These are phyloP conservation scores for Myriosclerotinia scirpicola DNA, from an alignment of 2,329 filamentous ascomycete genomes.

Conservation along the genomic window DNA sequence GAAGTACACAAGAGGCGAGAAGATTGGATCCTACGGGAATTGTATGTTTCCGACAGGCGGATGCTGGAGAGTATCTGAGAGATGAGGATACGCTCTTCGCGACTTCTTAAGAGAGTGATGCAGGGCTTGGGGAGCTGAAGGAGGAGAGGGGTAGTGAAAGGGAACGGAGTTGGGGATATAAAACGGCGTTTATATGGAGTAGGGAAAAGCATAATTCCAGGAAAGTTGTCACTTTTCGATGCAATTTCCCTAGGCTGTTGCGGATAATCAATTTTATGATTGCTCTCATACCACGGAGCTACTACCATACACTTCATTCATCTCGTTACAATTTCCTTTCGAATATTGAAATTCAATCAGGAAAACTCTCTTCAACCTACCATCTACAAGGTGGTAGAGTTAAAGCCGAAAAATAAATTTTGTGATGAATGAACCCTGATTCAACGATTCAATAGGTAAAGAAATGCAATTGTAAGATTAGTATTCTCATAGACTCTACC, in stretches of 20 bases:
- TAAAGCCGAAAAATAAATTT: no score
- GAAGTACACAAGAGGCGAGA: constrained; percentile 79
- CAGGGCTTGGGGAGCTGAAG: background rate
- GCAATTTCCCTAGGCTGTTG: background rate
- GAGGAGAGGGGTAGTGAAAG: background rate
- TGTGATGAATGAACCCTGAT: no score
- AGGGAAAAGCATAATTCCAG: constrained; percentile 11
- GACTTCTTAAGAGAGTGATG: constrained; percentile 37
- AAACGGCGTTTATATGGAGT: constrained; percentile 16
- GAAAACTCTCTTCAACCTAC: background rate
- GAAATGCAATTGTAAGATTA: no score
- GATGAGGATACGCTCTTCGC: constrained; percentile 71
- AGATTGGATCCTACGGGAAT: constrained; percentile 88
- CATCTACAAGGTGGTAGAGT: background rate
- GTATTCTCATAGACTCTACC: no score
- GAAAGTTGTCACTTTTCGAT: constrained; percentile 7
- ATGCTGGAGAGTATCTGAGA: constrained; percentile 91
- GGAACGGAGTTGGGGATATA: constrained; percentile 20
- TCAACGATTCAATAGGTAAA: no score
- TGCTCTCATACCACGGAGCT: background rate
- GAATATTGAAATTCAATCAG: no score
- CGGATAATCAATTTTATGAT: background rate
- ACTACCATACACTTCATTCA: background rate
- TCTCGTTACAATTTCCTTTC: no score
- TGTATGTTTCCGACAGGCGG: constrained; percentile 85